Percentiles rank a stretch among this genome's conserved stretches.
Conservation (phyloP, 805 yeast genomes). For the Lipomyces sp. region DNA sequence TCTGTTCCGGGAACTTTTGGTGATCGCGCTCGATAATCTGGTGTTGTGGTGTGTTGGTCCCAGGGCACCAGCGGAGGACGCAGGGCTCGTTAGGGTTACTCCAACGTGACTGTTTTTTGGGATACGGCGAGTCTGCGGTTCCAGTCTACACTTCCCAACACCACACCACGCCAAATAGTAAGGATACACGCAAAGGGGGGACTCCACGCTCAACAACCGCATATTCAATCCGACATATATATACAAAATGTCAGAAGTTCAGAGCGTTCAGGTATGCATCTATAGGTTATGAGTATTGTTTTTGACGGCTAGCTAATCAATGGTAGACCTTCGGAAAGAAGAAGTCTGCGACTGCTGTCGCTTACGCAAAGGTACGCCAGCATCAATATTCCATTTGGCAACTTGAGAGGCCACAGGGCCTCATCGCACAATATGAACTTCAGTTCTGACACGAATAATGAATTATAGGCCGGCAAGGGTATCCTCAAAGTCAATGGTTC, state of each 20-base stretch:
- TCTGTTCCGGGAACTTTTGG: not conserved
- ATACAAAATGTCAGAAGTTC: conserved; percentile 27
- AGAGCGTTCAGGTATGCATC: conserved; percentile 38
- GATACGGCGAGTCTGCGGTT: not conserved
- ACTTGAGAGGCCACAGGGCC: not conserved
- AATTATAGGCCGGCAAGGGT: conserved; percentile 95
- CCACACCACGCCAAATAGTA: conserved; percentile 6
- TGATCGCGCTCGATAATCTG: not conserved
- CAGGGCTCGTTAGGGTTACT: not conserved
- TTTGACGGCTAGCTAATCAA: not conserved
- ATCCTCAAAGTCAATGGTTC: conserved; percentile 98
- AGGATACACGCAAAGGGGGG: not conserved
- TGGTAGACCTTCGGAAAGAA: conserved; percentile 97
- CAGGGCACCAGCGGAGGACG: not conserved
- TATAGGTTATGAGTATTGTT: not conserved
- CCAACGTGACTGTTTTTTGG: not conserved
- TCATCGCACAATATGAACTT: conserved; percentile 1
- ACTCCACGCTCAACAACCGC: not conserved
- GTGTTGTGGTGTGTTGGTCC: conserved; percentile 1
- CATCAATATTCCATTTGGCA: not conserved
- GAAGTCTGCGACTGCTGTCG: conserved; percentile 99
- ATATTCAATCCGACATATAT: conserved; percentile 2
- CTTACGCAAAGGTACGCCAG: conserved; percentile 58
- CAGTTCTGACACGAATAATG: conserved; percentile 6
- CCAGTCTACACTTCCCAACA: not conserved